Evolutionary conservation across 139 green algal genomes (phyloP), one percentile per base, ranked within the genome.

Genomic region (Zygnema cylindricum): DNA sequence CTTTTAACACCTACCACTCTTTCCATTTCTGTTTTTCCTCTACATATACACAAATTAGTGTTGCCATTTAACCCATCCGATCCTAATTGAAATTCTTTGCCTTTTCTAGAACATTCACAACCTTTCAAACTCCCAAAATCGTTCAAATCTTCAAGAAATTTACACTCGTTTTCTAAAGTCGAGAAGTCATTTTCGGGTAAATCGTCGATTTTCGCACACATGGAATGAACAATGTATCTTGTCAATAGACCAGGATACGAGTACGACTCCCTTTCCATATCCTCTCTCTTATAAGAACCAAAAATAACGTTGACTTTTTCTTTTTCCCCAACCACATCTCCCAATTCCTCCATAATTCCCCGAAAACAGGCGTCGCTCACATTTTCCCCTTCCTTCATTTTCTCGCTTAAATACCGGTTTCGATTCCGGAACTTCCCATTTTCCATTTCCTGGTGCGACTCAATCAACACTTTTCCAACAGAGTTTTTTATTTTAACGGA

Each of bases 371-470:
- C 86, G 11, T 82, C 86, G 32, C 54, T 33, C 25, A 89, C 82
- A 55, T 43, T 39, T 78, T 91, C 86, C 21, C 57, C 81, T 23
- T 77, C 78, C 0, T 49, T 63, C 86, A 91, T 91, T 81, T 91
- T 91, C 86, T 91, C 86, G 7, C 78, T 88, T 23, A 91, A 75
- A n/a, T 69, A 78, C 11, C 71, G 63, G 7, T 90, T 91, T 11
- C 86, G 39, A 1, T 39, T 30, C 21, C 86, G 79, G 30, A 69
- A 30, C 33, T 63, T 41, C 2, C 86, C 86, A 90, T 85, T 69
- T 22, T 16, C 86, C 86, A 91, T 91, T 49, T 89, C 43, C 86
- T 91, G 86, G 81, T 86, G 30, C 1, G 86, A 90, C 32, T 91
- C 86, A 11, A 91, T 63, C 79, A 91, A 69, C 42, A 82, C 81